phyloP scores from a whole-genome alignment of 2,329 filamentous ascomycete genomes.

The Beauveria sp. region DNA sequence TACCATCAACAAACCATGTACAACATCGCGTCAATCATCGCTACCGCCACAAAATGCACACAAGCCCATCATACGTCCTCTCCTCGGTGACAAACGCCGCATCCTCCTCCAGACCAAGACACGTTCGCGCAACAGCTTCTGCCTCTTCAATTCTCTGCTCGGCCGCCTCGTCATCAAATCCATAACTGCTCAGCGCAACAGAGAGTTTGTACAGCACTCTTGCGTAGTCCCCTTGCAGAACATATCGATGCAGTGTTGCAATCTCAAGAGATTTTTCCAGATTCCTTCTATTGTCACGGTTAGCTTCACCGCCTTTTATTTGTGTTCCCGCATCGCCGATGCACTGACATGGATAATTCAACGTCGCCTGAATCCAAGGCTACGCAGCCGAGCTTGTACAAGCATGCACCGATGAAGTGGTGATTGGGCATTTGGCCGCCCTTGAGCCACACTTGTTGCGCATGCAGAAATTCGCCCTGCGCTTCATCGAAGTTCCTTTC shows the following conservation, averaged over 20 bases:
- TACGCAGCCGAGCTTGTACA: neutral
- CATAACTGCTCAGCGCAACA: neutral
- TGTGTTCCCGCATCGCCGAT: neutral
- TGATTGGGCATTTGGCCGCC: neutral
- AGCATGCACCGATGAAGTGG: neutral
- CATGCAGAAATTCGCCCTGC: neutral
- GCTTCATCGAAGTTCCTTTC: neutral
- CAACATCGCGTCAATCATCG: neutral
- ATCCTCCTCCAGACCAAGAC: neutral
- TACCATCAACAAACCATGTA: neutral
- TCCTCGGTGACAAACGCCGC: neutral
- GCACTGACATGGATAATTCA: neutral
- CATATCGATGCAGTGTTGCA: neutral
- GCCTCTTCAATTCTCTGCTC: neutral
- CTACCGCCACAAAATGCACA: slow-evolving; percentile 1
- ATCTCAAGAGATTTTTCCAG: neutral
- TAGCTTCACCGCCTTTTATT: neutral
- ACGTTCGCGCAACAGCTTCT: neutral
- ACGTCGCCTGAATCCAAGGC: neutral
- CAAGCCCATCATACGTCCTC: neutral
- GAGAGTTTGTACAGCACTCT: neutral
- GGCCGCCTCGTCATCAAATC: neutral
- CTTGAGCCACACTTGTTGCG: neutral
- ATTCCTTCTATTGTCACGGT: neutral
- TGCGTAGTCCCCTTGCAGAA: neutral